Evolutionary conservation across 2,329 filamentous ascomycete species (phyloP).

Genomic region (Verticillium klebahnii): DNA sequence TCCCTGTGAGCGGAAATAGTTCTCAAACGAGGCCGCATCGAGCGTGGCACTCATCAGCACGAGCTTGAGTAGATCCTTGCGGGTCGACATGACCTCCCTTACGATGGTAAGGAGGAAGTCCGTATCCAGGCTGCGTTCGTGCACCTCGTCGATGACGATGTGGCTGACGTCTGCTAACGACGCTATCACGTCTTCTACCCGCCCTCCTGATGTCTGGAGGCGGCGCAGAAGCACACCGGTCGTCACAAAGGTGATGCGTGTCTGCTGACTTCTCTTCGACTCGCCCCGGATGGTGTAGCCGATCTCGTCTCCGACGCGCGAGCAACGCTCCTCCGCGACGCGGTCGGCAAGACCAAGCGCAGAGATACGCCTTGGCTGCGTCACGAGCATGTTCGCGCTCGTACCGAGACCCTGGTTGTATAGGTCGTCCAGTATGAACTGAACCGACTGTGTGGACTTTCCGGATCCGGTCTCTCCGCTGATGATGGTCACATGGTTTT

Average conservation of each 20-base stretch:
- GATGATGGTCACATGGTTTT: conserved; percentile 89
- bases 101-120: conserved; percentile 89
- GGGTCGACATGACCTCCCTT: conserved; percentile 69
- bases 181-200: conserved; percentile 72
- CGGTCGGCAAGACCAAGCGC: conserved; percentile 90
- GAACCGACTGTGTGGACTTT: conserved; percentile 94
- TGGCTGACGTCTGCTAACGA: conserved; percentile 89
- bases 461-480: conserved; percentile 95
- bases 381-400: conserved; percentile 87
- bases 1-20: conserved; percentile 72
- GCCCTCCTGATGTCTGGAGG: conserved; percentile 83
- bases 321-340: conserved; percentile 87
- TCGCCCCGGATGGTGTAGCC: conserved; percentile 92
- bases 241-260: conserved; percentile 92
- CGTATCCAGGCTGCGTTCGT: conserved; percentile 90
- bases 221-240: conserved; percentile 88
- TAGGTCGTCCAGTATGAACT: conserved; percentile 90
- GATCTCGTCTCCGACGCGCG: conserved; percentile 76
- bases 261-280: conserved; percentile 66
- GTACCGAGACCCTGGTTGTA: conserved; percentile 71
- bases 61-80: conserved; percentile 78
- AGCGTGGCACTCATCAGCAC: conserved; percentile 96
- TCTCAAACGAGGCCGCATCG: conserved; percentile 77
- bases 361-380: conserved; percentile 90
- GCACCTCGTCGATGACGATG: conserved; percentile 93